Conservation (phyloP, 192 early-diverging fungal genomes). For the Mortierella antarctica region DNA sequence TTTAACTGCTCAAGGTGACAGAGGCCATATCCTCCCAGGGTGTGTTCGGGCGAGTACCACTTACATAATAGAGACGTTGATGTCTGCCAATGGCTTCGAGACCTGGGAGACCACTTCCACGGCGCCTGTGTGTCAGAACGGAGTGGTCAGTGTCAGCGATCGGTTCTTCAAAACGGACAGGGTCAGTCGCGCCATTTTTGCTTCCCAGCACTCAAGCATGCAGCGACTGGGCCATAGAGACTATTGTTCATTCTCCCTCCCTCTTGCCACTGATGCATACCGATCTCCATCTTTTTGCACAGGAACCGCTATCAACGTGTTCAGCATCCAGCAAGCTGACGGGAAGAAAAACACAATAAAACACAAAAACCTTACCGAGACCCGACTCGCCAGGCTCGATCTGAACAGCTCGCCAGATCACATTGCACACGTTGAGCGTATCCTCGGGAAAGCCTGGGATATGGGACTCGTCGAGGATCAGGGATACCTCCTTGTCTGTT, state of each 20-base stretch:
- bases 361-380: conserved; percentile 48
- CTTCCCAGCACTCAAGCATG: too few species aligned
- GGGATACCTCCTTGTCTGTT: conserved; percentile 45
- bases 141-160: too few species aligned
- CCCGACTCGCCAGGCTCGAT: conserved; percentile 53
- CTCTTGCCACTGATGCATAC: neutral
- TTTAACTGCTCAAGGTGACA: too few species aligned
- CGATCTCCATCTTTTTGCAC: neutral
- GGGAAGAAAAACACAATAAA: neutral
- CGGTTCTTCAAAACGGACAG: too few species aligned
- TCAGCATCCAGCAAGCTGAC: neutral
- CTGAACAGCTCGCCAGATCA: conserved; percentile 46
- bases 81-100: conserved; percentile 44
- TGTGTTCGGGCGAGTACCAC: neutral
- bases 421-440: conserved; percentile 38
- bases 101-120: conserved; percentile 41
- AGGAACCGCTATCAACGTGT: conserved; percentile 11
- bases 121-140: conserved; percentile 11
- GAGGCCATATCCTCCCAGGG: too few species aligned
- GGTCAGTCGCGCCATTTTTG: too few species aligned
- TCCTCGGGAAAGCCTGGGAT: conserved; percentile 43
- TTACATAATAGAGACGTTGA: conserved; percentile 54
- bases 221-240: too few species aligned
- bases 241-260: too few species aligned
- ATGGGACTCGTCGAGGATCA: conserved; percentile 47